Evolutionary conservation across 176 grass and related monocot genomes (phyloP).

Genomic region (Stipa capillata): DNA sequence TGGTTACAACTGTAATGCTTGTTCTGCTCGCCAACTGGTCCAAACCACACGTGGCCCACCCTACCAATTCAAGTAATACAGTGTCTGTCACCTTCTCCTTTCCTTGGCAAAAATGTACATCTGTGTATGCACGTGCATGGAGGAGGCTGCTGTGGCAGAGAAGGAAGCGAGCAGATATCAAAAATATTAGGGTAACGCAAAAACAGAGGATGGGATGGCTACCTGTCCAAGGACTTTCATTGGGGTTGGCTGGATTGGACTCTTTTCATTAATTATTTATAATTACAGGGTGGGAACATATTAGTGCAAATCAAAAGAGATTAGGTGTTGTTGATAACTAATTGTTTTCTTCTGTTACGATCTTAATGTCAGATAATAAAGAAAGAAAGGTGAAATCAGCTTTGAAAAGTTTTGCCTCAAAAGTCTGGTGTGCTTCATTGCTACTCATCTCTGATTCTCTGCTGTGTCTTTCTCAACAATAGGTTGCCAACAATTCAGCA

Average conservation of each 20-base stretch:
- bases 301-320: not conserved
- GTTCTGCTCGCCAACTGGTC: not conserved
- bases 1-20: not conserved
- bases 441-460: constrained; percentile 10
- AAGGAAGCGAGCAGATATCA: not conserved
- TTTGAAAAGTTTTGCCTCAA: not conserved
- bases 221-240: not conserved
- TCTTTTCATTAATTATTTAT: constrained; percentile 11
- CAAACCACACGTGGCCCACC: not conserved
- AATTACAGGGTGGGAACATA: not conserved
- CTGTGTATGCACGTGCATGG: not conserved
- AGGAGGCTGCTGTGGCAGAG: not conserved
- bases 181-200: not conserved
- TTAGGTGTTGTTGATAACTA: not conserved
- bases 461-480: constrained; percentile 13
- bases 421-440: not conserved
- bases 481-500: constrained; percentile 94
- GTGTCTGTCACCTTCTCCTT: not conserved
- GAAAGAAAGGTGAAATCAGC: not conserved
- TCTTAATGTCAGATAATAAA: not conserved
- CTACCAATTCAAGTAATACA: not conserved
- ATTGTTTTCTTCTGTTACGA: not conserved
- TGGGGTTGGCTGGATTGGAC: not conserved
- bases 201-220: not conserved
- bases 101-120: not conserved